Evolutionary conservation across 768 basidiomycete species (phyloP).

Genomic region (Paxillus ammoniavirescens): DNA sequence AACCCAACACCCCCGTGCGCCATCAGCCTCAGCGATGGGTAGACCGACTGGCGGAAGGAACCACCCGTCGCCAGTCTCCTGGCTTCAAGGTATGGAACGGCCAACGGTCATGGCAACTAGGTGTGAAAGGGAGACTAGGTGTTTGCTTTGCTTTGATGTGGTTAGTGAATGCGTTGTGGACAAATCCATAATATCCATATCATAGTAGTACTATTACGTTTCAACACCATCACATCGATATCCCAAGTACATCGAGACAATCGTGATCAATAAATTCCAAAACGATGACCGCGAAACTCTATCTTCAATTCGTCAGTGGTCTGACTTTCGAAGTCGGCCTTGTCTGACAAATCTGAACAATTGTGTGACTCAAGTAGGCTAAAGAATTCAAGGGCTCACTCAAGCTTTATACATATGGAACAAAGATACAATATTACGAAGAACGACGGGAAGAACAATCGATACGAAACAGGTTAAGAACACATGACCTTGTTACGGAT

Average conservation of each 20-base stretch:
- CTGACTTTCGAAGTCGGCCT: conserved; percentile 13
- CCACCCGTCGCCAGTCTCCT: conserved; percentile 18
- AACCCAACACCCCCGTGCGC: conserved; percentile 39
- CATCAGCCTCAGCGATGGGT: conserved; percentile 44
- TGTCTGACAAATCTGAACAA: conserved; percentile 9
- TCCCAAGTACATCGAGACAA: too few relatives aligned
- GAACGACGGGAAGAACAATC: neutral
- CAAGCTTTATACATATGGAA: neutral
- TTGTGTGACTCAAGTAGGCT: neutral
- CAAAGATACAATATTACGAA: neutral
- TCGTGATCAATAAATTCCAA: too few relatives aligned
- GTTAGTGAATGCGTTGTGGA: conserved; percentile 64
- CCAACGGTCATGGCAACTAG: conserved; percentile 33
- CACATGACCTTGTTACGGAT: neutral
- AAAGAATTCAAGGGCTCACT: too few relatives aligned
- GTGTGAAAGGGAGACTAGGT: conserved; percentile 42
- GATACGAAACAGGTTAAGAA: conserved; percentile 3
- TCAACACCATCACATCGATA: neutral
- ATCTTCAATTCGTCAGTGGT: conserved; percentile 16
- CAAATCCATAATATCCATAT: conserved; percentile 22
- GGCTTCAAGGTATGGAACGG: conserved; percentile 32
- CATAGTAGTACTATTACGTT: conserved; percentile 1
- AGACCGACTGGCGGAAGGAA: conserved; percentile 44
- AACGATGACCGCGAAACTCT: neutral
- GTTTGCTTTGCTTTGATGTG: conserved; percentile 53